Evolutionary conservation across 768 basidiomycete species (phyloP), one percentile per base, ranked within the genome.

Genomic region (Tephrocybe sp.): DNA sequence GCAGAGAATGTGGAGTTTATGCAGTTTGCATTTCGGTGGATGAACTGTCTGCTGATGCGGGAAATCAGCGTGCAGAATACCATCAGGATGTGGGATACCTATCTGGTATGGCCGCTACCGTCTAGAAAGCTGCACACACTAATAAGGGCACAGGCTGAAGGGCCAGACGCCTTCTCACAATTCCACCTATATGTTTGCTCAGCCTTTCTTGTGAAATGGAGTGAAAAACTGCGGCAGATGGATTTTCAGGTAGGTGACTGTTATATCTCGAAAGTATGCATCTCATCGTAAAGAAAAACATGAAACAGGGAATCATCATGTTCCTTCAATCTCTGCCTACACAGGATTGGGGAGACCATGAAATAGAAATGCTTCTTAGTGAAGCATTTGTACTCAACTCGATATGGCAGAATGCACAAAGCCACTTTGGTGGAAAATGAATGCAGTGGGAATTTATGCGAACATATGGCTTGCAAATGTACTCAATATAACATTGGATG

Each of bases 21-120:
- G 87, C 97, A 99, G 65, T 99, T 99, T 61, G 96, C 97, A 34
- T 99, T 99, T 71, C 81, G 97, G 45, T 99, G 97, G 97, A 98
- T 99, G 94, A 98, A 99, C 63, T 98, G 97, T 65, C 71, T 99
- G 45, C 77, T 98, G 52, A 98, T 99, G 96, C 80, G 97, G 51
- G 97, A 98, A 73, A 90, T 99, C 58, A 96, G 89, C 59, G 93
- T 99, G 43, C 83, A 87, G 61, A 96, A 98, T 66, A 98, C 96
- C 14, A 91, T 98, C 44, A 81, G 97, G 49, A 98, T 98, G 96
- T 99, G 97, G 97, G 97, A 99, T 66, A 98, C 97, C 11, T 99
- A 99, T 68, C 71, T 99, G 62, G 97, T 98, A 53, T 50, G 91
- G 69, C 4, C 4, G 19, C 16, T 44, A 51, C 22, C 22, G 11